A percentile compares a stretch with the other conserved stretches of the same genome.
These are phyloP conservation scores for Phellopilus nigrolimitatus DNA, from an alignment of 1,284 basidiomycete genomes.

Conservation along the genomic window DNA sequence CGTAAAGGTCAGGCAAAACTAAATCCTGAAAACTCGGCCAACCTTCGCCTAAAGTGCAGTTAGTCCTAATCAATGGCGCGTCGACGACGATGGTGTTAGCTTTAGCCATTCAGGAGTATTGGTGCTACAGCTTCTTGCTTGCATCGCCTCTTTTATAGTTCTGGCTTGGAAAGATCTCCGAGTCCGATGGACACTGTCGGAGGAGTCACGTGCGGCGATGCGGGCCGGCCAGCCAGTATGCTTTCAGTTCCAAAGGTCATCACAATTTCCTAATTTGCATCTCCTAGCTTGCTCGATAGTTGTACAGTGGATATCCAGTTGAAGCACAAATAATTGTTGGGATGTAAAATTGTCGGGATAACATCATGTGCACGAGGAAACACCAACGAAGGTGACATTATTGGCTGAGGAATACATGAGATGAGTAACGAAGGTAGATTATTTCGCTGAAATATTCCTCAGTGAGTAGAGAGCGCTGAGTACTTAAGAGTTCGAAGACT, in stretches of 20 bases:
- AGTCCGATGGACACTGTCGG: background rate
- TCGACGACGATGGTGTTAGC: conserved; percentile 27
- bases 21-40: conserved; percentile 11
- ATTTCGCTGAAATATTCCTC: conserved; percentile 20
- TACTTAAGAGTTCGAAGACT: conserved; percentile 23
- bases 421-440: conserved; percentile 8
- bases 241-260: too few species aligned
- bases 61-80: conserved; percentile 48
- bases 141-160: conserved; percentile 8
- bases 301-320: background rate
- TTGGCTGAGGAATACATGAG: conserved; percentile 12
- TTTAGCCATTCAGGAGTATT: conserved; percentile 5
- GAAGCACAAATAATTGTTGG: conserved; percentile 2
- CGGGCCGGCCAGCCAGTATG: too few species aligned
- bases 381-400: conserved; percentile 8
- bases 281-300: background rate
- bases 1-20: too few species aligned
- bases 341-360: too few species aligned
- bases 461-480: conserved; percentile 24
- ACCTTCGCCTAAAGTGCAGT: conserved; percentile 67
- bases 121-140: background rate
- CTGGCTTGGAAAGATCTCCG: background rate
- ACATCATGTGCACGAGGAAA: conserved; percentile 12
- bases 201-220: background rate
- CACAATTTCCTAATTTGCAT: background rate